Base-by-base conservation (phyloP, 2,329 filamentous ascomycete species). In the Biscogniauxia sp. region DNA sequence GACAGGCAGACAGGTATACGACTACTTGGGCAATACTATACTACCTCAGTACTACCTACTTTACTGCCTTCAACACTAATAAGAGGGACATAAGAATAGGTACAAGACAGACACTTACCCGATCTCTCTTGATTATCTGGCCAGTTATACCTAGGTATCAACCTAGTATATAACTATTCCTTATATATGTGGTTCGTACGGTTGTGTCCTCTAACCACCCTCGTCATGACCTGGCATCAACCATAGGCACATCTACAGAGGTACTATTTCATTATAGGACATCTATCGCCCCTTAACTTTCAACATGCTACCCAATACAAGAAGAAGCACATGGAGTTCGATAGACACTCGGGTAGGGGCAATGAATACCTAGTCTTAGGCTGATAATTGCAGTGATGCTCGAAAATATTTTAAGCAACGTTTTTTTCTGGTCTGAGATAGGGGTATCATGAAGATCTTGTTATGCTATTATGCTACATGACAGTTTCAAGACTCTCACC, bases 371-470 rank as follows among this genome's bases (percentile, higher is more conserved):
- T 32, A 32, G 28, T 2, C 9, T 32, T 3, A 32, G 26, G 26
- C 9, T 5, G 26, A 13, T 45, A n/a, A 15, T 45, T n/a, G 37
- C 7, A n/a, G 37, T 45, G 37, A 45, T 17, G 7, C 17, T 45
- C 17, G 17, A 6, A n/a, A 45, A 6, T 15, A 45, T 45, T 45
- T 45, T 17, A n/a, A 45, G 37, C 37, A 45, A 6, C 7, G 37
- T 2, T 2, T 45, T 45, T 11, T 11, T 45, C 17, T 17, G 37
- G 17, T 45, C 51, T 25, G 3, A 26, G 52, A 53, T 53, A 23
- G 52, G 52, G 51, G 52, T 53, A 53, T 53, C 52, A 53, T 25
- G 52, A 53, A 26, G 20, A 53, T 53, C 17, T 53, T 53, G 9
- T 28, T 25, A 53, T 25, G 28, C 37, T 53, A 26, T 41, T 50